These are phyloP conservation scores for Paraconiothyrium brasiliense DNA, from an alignment of 2,329 filamentous ascomycete genomes.

Conservation along the genomic window DNA sequence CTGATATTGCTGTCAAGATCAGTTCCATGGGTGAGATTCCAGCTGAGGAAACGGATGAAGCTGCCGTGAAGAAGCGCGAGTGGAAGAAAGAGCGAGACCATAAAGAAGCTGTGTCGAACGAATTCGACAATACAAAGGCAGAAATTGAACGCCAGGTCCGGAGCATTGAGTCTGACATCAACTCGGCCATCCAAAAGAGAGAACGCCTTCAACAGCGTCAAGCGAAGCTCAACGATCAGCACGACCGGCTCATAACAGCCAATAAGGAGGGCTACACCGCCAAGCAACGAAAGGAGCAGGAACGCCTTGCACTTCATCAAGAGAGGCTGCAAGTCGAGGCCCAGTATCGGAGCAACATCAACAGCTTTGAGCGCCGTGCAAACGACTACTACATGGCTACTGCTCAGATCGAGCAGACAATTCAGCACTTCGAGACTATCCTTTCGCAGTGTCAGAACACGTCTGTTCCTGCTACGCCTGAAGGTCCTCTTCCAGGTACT, in stretches of 20 bases:
- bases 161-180: slow-evolving; percentile 70
- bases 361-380: slow-evolving; percentile 50
- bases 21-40: slow-evolving; percentile 72
- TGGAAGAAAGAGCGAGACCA: slow-evolving; percentile 65
- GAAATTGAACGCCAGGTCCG: slow-evolving; percentile 71
- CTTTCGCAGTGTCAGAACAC: slow-evolving; percentile 46
- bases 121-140: slow-evolving; percentile 70
- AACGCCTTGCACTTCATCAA: slow-evolving; percentile 49
- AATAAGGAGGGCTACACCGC: slow-evolving; percentile 72
- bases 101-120: slow-evolving; percentile 60
- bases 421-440: slow-evolving; percentile 52
- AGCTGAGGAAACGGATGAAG: slow-evolving; percentile 67
- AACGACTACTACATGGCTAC: slow-evolving; percentile 49
- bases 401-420: slow-evolving; percentile 46
- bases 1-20: slow-evolving; percentile 67
- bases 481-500: slow-evolving; percentile 66
- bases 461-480: slow-evolving; percentile 64
- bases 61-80: slow-evolving; percentile 65
- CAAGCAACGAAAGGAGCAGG: slow-evolving; percentile 59
- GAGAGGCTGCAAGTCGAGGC: slow-evolving; percentile 47
- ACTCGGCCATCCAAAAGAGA: slow-evolving; percentile 70
- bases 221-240: slow-evolving; percentile 76
- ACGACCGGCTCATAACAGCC: slow-evolving; percentile 74
- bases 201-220: slow-evolving; percentile 78
- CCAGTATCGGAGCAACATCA: slow-evolving; percentile 51